Percentiles rank a stretch among this genome's conserved stretches.
Evolutionary conservation across 164 flowering plant genomes (phyloP).

Genomic region (Berberis vulgaris): DNA sequence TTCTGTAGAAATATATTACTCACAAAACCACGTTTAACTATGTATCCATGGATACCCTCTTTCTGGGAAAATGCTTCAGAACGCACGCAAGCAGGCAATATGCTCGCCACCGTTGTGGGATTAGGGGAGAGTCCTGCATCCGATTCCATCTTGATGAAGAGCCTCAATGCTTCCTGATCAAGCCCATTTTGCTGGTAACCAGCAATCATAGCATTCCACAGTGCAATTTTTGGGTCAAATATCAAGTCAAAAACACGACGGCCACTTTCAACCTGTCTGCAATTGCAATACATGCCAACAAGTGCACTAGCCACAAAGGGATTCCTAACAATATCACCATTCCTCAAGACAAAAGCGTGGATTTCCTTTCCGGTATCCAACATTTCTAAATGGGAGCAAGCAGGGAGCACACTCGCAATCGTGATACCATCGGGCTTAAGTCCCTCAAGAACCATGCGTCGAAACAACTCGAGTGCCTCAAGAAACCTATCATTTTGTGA

Average conservation of each 20-base stretch:
- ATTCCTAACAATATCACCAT: conserved; percentile 3
- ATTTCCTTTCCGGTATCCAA: conserved; percentile 4
- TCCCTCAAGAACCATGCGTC: conserved; percentile 5
- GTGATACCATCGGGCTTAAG: conserved; percentile 4
- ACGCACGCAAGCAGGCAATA: conserved; percentile 11
- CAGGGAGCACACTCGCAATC: conserved; percentile 10
- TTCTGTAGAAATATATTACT: conserved; percentile 1
- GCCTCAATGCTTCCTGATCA: conserved; percentile 5
- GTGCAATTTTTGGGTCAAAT: conserved; percentile 2
- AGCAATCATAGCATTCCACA: conserved; percentile 11
- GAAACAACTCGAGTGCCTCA: conserved; percentile 5
- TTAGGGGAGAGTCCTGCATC: conserved; percentile 1
- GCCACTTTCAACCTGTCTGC: conserved; percentile 2
- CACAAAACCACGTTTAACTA: conserved; percentile 3
- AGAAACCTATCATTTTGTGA: conserved; percentile 3
- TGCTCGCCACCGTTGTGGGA: conserved; percentile 7
- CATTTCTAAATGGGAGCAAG: conserved; percentile 10
- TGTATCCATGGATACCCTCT: conserved; percentile 8
- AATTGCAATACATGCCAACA: conserved; percentile 10
- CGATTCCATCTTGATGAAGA: conserved; percentile 5
- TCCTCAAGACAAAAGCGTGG: conserved; percentile 5
- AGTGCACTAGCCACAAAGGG: conserved; percentile 8
- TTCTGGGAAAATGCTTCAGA: conserved; percentile 1
- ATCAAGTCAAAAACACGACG: conserved; percentile 1
- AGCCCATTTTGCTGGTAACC: conserved; percentile 4